Base-by-base conservation (phyloP, 495 filamentous ascomycete species). In the Hyphodiscus hymeniophilus region DNA sequence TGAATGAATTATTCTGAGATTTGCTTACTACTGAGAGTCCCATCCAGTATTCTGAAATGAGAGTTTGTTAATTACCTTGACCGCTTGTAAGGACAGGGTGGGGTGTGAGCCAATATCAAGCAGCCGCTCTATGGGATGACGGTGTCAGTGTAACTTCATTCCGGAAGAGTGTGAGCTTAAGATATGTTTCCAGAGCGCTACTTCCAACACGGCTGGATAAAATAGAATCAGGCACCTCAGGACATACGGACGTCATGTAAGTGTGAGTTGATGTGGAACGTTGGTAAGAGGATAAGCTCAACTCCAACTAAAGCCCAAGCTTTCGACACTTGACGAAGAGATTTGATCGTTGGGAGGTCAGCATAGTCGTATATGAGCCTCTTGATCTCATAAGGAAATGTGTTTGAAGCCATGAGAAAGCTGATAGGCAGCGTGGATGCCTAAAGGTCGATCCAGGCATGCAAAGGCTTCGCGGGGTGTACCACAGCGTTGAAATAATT, bases 371-470 rank as follows among this genome's bases (percentile, higher is more conserved):
- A 51, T 7, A 56, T 52, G 16, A 56, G 28, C 30, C 35, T 45
- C 16, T 45, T 48, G 33, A 56, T 20, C 20, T 56, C 54, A 34
- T 51, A 42, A 15, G 54, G 54, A 3, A 56, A 21, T 22, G 16
- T 40, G 17, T 36, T 13, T 4, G 16, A 13, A 36, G 33, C 33
- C 33, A 36, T 36, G 33, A 13, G 33, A 36, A 36, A 13, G 34
- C 34, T 36, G 34, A 18, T 5, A 7, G 34, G 34, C 15, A 15
- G 34, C 34, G 6, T 36, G 6, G 13, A 4, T 36, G 17, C 17
- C 34, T 36, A 18, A 13, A 11, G n/a, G 38, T 40, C 38, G 38
- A 40, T 17, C 4, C 21, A 18, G 18, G 21, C 13, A n/a, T n/a
- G n/a, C n/a, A 40, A 28, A 10, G 4, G 26, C 26, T 10, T 28